phyloP scores from a whole-genome alignment of 2,329 filamentous ascomycete species.

The Exutisphaerella laricina region DNA sequence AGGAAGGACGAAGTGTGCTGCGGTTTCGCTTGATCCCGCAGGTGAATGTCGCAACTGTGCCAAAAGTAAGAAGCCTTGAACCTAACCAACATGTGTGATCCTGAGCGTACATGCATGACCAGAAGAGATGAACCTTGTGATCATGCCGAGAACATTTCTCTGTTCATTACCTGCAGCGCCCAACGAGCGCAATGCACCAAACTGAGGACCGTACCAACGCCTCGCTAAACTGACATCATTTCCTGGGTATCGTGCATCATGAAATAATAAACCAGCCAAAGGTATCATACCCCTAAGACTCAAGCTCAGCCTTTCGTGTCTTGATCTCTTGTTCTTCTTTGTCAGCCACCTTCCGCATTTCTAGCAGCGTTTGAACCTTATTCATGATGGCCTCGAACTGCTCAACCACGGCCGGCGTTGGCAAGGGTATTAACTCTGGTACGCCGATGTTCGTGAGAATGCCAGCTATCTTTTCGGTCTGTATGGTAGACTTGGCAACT shows the following conservation, averaged over 20 bases:
- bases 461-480: slow-evolving; percentile 68
- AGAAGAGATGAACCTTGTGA: too few species aligned
- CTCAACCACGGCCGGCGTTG: slow-evolving; percentile 64
- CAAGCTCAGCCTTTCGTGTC: slow-evolving; percentile 40
- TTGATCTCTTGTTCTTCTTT: slow-evolving; percentile 69
- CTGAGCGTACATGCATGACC: too few species aligned
- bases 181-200: too few species aligned
- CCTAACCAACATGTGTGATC: too few species aligned
- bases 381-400: slow-evolving; percentile 65
- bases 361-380: slow-evolving; percentile 64
- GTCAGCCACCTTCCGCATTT: slow-evolving; percentile 67
- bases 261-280: background rate
- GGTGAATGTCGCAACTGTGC: too few species aligned
- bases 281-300: background rate
- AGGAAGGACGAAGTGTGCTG: too few species aligned
- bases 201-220: background rate
- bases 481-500: slow-evolving; percentile 68
- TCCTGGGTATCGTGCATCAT: slow-evolving; percentile 5
- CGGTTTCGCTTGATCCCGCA: too few species aligned
- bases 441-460: slow-evolving; percentile 68
- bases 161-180: too few species aligned
- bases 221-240: background rate
- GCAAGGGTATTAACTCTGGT: slow-evolving; percentile 64
- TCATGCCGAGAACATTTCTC: too few species aligned
- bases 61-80: too few species aligned